These are phyloP conservation scores for Patellifolia procumbens DNA, from an alignment of 179 eudicot genomes.

Conservation along the genomic window DNA sequence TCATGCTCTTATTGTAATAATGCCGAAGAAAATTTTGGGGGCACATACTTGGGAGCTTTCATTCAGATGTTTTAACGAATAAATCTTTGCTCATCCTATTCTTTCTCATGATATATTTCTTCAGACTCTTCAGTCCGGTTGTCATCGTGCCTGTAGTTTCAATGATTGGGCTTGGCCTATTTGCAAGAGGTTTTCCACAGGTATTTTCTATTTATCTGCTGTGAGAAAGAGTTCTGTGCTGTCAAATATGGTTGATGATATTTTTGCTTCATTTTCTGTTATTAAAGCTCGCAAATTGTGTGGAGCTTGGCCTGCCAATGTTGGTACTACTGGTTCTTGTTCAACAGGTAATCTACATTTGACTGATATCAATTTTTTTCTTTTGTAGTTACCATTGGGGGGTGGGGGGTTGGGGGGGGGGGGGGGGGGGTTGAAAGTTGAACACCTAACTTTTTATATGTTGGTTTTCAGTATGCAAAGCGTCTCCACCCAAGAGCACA, in stretches of 20 bases:
- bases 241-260: background rate
- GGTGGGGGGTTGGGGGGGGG: too few relatives aligned
- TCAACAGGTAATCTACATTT: constrained; percentile 61
- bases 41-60: background rate
- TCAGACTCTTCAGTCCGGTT: constrained; percentile 80
- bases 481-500: constrained; percentile 44
- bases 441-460: background rate
- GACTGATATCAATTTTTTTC: background rate
- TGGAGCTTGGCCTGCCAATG: constrained; percentile 93
- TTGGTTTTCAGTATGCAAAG: constrained; percentile 62
- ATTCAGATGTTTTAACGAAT: background rate
- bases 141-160: constrained; percentile 78
- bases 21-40: background rate
- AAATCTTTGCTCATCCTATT: constrained; percentile 4
- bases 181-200: constrained; percentile 85
- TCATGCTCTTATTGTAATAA: background rate
- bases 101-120: background rate
- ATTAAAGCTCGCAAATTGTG: constrained; percentile 72
- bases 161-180: constrained; percentile 78
- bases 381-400: background rate
- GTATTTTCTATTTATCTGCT: constrained; percentile 30
- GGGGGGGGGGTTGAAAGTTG: too few relatives aligned
- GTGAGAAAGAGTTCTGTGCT: background rate
- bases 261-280: constrained; percentile 14
- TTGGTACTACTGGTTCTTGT: constrained; percentile 61